phyloP scores from a whole-genome alignment of 139 green algal species.

The Haematococcus sp. region DNA sequence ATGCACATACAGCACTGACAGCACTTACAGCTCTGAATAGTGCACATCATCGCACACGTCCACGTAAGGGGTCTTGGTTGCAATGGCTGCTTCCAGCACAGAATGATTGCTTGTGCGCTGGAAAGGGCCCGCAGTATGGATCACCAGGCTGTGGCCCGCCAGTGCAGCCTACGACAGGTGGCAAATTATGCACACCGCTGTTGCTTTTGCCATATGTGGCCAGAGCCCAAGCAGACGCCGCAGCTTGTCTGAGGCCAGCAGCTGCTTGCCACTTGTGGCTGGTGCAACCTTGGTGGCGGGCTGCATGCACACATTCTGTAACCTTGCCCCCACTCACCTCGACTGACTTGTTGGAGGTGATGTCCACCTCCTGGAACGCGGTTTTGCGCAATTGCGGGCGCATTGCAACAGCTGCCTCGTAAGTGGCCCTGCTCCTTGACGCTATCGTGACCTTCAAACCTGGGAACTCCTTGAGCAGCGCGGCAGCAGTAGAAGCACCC shows the following conservation, averaged over 20 bases:
- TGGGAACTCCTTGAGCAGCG: constrained; percentile 57
- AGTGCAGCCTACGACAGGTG: constrained; percentile 19
- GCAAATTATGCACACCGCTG: too few species aligned
- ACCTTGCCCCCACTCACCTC: constrained; percentile 28
- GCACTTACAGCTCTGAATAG: constrained; percentile 62
- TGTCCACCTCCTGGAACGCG: constrained; percentile 43
- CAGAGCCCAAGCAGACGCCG: too few species aligned
- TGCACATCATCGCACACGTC: constrained; percentile 94
- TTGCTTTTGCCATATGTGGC: too few species aligned
- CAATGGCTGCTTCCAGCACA: constrained; percentile 82
- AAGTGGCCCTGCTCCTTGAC: constrained; percentile 42
- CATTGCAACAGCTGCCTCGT: constrained; percentile 41
- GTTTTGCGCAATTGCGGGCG: constrained; percentile 57
- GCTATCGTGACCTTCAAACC: constrained; percentile 55
- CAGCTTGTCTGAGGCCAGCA: too few species aligned
- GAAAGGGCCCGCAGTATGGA: constrained; percentile 93
- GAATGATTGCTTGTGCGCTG: constrained; percentile 70
- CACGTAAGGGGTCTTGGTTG: constrained; percentile 76
- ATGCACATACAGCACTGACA: too few species aligned
- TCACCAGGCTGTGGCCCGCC: constrained; percentile 59
- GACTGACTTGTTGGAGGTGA: constrained; percentile 44
- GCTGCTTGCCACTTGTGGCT: too few species aligned
- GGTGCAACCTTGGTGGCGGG: not conserved
- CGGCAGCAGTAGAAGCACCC: constrained; percentile 69
- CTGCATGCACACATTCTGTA: too few species aligned